phyloP scores from a whole-genome alignment of 2,329 filamentous ascomycete genomes.

The Cladobotryum mycophilum region DNA sequence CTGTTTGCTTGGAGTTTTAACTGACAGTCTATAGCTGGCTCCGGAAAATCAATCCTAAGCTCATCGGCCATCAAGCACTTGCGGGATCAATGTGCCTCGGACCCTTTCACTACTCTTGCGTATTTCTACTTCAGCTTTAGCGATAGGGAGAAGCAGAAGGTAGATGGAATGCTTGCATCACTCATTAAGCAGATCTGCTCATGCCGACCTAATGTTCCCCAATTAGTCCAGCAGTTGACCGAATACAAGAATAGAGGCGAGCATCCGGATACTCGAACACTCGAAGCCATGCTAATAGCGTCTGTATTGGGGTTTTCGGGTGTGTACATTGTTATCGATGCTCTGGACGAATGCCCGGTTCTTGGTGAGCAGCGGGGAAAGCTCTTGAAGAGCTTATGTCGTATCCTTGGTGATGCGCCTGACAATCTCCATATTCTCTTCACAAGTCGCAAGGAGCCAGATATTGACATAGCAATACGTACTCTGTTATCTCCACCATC shows the following conservation, averaged over 20 bases:
- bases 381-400: background rate
- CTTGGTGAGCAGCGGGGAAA: background rate
- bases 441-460: slow-evolving; percentile 1
- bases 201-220: background rate
- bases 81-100: background rate
- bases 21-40: background rate
- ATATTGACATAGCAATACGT: background rate
- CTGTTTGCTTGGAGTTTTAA: too few species aligned
- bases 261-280: background rate
- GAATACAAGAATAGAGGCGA: background rate
- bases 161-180: background rate
- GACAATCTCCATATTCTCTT: background rate
- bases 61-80: background rate
- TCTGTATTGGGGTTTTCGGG: background rate
- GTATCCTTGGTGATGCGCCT: background rate
- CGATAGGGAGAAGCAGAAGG: background rate
- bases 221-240: background rate
- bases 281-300: background rate
- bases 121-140: background rate
- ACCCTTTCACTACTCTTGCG: background rate
- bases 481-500: background rate
- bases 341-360: background rate
- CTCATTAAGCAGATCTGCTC: background rate
- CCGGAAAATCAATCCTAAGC: background rate
- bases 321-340: background rate